Conservation (phyloP, 371 early-diverging fungal genomes). For the Choanephora cucurbitarum region DNA sequence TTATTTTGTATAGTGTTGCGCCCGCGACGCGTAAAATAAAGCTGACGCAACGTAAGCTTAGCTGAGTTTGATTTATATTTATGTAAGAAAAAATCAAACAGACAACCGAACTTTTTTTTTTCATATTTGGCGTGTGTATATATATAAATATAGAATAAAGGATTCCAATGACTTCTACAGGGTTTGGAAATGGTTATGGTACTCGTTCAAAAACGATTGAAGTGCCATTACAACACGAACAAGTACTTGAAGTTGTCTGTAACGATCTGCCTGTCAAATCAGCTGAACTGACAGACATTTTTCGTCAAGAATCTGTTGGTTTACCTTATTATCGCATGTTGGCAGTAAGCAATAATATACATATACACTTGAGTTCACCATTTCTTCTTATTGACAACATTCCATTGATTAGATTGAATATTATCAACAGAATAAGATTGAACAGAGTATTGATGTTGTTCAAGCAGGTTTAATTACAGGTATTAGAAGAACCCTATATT, state of each 20-base stretch:
- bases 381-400: not conserved
- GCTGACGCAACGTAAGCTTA: conserved; percentile 1
- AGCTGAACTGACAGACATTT: conserved; percentile 75
- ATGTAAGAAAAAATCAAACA: no score
- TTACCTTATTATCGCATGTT: conserved; percentile 75
- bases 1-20: not conserved
- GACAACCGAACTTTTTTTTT: no score
- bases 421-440: conserved; percentile 63
- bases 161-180: conserved; percentile 32
- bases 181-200: conserved; percentile 25
- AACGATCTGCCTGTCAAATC: conserved; percentile 69
- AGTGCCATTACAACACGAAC: conserved; percentile 77
- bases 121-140: no score
- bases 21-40: conserved; percentile 8
- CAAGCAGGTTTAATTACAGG: conserved; percentile 63
- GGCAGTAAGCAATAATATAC: conserved; percentile 74
- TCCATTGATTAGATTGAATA: conserved; percentile 67
- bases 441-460: conserved; percentile 63
- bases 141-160: no score
- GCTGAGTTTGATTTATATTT: not conserved
- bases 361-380: no score
- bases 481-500: conserved; percentile 16
- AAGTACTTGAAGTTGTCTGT: conserved; percentile 81
- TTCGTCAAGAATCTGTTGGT: conserved; percentile 72
- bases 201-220: conserved; percentile 63